Evolutionary conservation across 371 early-diverging fungal genomes (phyloP).

Genomic region (Rhizoclosmatium hyalinum): DNA sequence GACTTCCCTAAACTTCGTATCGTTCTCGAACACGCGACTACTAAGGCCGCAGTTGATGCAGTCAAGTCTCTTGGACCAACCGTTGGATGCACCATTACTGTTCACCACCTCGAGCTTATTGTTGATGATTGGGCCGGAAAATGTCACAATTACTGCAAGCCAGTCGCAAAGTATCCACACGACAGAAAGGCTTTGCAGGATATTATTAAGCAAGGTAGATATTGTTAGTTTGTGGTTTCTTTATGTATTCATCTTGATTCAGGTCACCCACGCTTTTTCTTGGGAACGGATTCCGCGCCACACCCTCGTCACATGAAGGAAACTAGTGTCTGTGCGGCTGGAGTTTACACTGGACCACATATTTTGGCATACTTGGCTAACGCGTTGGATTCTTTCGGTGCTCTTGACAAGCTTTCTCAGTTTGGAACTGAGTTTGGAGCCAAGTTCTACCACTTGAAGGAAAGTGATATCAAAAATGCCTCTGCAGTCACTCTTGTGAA

Average conservation of each 20-base stretch:
- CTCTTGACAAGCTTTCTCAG: slow-evolving; percentile 75
- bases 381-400: slow-evolving; percentile 85
- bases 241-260: background rate
- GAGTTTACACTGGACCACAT: slow-evolving; percentile 90
- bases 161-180: slow-evolving; percentile 94
- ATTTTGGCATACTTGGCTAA: slow-evolving; percentile 86
- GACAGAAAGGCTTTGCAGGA: slow-evolving; percentile 90
- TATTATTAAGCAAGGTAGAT: slow-evolving; percentile 73
- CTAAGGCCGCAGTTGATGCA: slow-evolving; percentile 87
- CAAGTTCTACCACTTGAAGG: slow-evolving; percentile 77
- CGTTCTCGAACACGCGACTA: slow-evolving; percentile 96
- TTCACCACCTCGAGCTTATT: slow-evolving; percentile 89
- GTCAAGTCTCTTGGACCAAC: slow-evolving; percentile 90
- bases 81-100: slow-evolving; percentile 91
- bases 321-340: slow-evolving; percentile 76
- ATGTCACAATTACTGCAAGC: slow-evolving; percentile 97
- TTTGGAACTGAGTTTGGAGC: slow-evolving; percentile 89
- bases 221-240: background rate
- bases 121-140: slow-evolving; percentile 98
- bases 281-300: slow-evolving; percentile 97
- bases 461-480: slow-evolving; percentile 28
- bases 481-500: slow-evolving; percentile 49
- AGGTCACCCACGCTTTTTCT: slow-evolving; percentile 94
- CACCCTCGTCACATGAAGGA: slow-evolving; percentile 90
- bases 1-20: slow-evolving; percentile 94